Conservation (phyloP, 2,329 filamentous ascomycete species). For the Talaromyces sp. region DNA sequence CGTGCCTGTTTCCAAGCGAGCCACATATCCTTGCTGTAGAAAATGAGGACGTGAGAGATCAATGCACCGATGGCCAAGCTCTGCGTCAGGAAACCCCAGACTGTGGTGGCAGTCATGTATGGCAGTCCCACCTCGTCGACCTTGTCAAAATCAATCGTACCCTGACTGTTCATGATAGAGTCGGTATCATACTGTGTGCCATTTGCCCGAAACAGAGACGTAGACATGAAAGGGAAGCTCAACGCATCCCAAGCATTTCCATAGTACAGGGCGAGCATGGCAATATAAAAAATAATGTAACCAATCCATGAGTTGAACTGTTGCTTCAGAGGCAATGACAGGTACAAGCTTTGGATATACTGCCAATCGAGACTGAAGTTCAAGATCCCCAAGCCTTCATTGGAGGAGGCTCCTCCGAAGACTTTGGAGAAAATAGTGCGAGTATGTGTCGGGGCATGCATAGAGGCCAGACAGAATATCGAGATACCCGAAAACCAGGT, state of each 20-base stretch:
- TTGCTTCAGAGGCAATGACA: conserved; percentile 22
- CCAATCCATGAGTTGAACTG: conserved; percentile 24
- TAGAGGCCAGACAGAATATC: conserved; percentile 21
- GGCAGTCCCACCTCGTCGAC: conserved; percentile 28
- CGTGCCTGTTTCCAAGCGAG: conserved; percentile 25
- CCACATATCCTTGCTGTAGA: conserved; percentile 26
- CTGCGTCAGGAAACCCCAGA: conserved; percentile 27
- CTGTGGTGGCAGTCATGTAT: conserved; percentile 26
- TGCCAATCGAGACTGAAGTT: conserved; percentile 28
- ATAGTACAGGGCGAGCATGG: conserved; percentile 26
- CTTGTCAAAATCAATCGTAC: conserved; percentile 28
- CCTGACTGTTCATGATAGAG: conserved; percentile 23
- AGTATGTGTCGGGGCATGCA: conserved; percentile 17
- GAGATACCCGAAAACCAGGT: conserved; percentile 26
- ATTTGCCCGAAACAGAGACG: conserved; percentile 31
- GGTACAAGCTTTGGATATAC: conserved; percentile 22
- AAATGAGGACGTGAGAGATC: conserved; percentile 27
- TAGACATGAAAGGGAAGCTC: conserved; percentile 29
- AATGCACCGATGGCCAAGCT: conserved; percentile 28
- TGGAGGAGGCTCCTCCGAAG: conserved; percentile 26
- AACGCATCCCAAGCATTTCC: conserved; percentile 26
- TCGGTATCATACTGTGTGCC: conserved; percentile 25
- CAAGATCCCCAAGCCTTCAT: conserved; percentile 27
- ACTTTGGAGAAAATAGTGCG: conserved; percentile 21
- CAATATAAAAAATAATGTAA: conserved; percentile 22